Base-by-base conservation (phyloP, 2,329 filamentous ascomycete species). In the Chlorencoelia australis region DNA sequence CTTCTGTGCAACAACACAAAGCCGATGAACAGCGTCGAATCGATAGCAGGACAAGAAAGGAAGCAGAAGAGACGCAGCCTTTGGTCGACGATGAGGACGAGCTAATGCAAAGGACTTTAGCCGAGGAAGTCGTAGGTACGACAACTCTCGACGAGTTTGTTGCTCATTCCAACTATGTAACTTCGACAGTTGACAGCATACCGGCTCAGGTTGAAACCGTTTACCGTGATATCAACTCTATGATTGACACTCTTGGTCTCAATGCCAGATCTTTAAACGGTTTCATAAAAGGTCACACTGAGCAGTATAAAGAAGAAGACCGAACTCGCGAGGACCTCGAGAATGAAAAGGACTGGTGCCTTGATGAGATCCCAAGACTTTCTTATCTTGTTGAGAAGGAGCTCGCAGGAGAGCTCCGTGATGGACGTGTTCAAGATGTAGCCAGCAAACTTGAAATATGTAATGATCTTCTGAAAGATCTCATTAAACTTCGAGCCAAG, bases 191-290 rank as follows among this genome's bases (percentile, higher is more conserved):
- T 35, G 70, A 77, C 37, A 75, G 67, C 30, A 65, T 80, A 20
- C 70, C 75, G 4, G 67, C 70, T 7, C 75, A 79, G 47, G 74
- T 77, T 15, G 76, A 81, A 51, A 70, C 74, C 13, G 65, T 81
- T 1, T 91, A 84, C 56, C 73, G 81, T 29, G 84, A 89, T 51
- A 83, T 89, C 55, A 89, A 91, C 58, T 83, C 83, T 9, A 98
- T 96, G 91, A 79, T 98, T 28, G 86, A 95, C 51, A 89, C 84
- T 0, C 65, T 96, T 26, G 89, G 89, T 7, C 71, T 95, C 33
- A 96, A 96, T 55, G 76, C 83, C 5, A 73, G 89, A 24, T 66
- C 68, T 31, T 35, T 61, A 19, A 49, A 53, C 31, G 65, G 66
- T 8, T 81, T 79, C 45, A 67, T 88, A 28, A 68, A 73, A 37